phyloP scores from a whole-genome alignment of 2,329 filamentous ascomycete species.

The Phaeophleospora eucalypticola region DNA sequence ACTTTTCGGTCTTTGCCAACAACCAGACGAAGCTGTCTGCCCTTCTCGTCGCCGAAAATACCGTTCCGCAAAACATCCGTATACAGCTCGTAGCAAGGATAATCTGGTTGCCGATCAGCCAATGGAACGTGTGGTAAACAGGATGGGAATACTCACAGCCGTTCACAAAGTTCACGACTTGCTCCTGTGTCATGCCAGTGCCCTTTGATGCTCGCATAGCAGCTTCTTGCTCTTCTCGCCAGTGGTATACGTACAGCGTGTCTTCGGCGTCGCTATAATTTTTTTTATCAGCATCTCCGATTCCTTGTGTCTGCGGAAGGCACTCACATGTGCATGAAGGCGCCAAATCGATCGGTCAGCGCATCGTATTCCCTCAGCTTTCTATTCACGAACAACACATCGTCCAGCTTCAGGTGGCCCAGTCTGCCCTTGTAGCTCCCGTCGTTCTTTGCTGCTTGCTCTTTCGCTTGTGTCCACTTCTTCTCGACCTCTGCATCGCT shows the following conservation, averaged over 20 bases:
- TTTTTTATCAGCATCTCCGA: background rate
- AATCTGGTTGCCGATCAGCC: conserved; percentile 28
- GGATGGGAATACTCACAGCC: conserved; percentile 46
- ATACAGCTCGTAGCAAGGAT: conserved; percentile 56
- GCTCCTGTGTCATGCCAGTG: conserved; percentile 74
- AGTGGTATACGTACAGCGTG: conserved; percentile 72
- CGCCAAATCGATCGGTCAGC: conserved; percentile 58
- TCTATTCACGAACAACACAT: conserved; percentile 57
- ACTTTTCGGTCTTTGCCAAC: conserved; percentile 47
- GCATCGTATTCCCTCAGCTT: conserved; percentile 55
- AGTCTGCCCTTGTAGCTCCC: conserved; percentile 47
- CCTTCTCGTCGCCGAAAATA: conserved; percentile 41
- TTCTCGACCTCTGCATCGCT: conserved; percentile 51
- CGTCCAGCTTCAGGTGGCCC: conserved; percentile 51
- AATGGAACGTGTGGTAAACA: background rate
- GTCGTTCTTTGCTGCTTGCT: conserved; percentile 43
- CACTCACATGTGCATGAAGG: conserved; percentile 61
- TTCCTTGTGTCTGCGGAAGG: background rate
- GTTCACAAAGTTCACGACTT: conserved; percentile 72
- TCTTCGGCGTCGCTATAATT: conserved; percentile 61
- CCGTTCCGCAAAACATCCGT: conserved; percentile 48
- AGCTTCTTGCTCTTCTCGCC: conserved; percentile 77
- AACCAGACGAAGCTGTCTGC: conserved; percentile 49
- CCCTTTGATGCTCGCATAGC: conserved; percentile 63
- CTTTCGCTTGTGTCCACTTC: conserved; percentile 49